Conservation (phyloP, 2,329 filamentous ascomycete genomes). For the Ilyonectria sp. region DNA sequence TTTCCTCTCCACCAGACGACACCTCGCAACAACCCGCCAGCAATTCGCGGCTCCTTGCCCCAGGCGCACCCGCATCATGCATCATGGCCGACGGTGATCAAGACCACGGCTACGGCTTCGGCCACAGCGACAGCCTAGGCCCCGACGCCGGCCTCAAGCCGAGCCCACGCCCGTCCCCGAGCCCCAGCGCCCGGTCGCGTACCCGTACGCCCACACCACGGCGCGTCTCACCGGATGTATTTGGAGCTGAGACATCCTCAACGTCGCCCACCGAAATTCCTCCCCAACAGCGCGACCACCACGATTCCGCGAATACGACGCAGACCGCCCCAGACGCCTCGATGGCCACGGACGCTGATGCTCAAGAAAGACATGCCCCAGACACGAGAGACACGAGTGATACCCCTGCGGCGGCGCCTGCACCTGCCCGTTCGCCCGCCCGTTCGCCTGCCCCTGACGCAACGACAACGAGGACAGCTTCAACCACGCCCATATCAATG, state of each 20-base stretch:
- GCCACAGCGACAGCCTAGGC: slow-evolving; percentile 35
- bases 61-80: slow-evolving; percentile 46
- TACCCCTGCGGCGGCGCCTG: slow-evolving; percentile 13
- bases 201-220: slow-evolving; percentile 45
- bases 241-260: slow-evolving; percentile 38
- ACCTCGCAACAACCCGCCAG: slow-evolving; percentile 2
- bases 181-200: slow-evolving; percentile 42
- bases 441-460: slow-evolving; percentile 13
- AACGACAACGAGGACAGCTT: not conserved
- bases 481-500: slow-evolving; percentile 26
- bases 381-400: not conserved
- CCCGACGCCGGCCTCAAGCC: slow-evolving; percentile 14
- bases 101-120: slow-evolving; percentile 38
- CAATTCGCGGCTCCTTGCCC: slow-evolving; percentile 20
- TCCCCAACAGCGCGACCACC: slow-evolving; percentile 17
- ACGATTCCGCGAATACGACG: slow-evolving; percentile 26
- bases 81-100: slow-evolving; percentile 56
- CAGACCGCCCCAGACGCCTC: slow-evolving; percentile 35
- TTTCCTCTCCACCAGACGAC: slow-evolving; percentile 10
- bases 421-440: slow-evolving; percentile 21
- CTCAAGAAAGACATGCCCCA: slow-evolving; percentile 16
- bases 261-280: slow-evolving; percentile 17
- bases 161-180: slow-evolving; percentile 32
- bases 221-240: slow-evolving; percentile 43
- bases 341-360: slow-evolving; percentile 34